Evolutionary conservation across 106 monocot genomes (phyloP).

Genomic region (Cymbidium sinense): DNA sequence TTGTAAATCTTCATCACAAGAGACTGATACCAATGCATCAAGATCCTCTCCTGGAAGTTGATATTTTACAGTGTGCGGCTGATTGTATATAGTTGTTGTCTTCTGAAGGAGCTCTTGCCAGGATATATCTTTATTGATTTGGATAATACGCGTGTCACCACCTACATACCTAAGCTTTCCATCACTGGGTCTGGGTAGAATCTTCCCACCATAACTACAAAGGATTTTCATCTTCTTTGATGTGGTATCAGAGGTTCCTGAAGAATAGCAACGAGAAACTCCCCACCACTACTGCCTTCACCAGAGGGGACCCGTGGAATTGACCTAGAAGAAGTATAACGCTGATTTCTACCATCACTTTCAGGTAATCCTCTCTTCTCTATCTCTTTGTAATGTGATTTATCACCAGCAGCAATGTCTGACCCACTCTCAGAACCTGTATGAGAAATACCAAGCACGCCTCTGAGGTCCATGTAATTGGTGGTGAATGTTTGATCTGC

Average conservation of each 20-base stretch:
- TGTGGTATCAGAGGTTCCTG: constrained; percentile 52
- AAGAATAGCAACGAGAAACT: constrained; percentile 39
- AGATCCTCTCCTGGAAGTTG: constrained; percentile 89
- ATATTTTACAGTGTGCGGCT: constrained; percentile 74
- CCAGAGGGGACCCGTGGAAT: constrained; percentile 25
- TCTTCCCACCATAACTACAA: constrained; percentile 85
- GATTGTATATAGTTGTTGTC: constrained; percentile 40
- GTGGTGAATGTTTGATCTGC: constrained; percentile 32
- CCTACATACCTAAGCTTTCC: constrained; percentile 93
- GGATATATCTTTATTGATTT: constrained; percentile 55
- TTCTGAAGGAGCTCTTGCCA: constrained; percentile 80
- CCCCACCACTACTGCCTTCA: constrained; percentile 43
- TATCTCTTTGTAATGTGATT: constrained; percentile 24
- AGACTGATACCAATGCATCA: constrained; percentile 87
- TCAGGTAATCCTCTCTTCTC: constrained; percentile 33
- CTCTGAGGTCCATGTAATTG: constrained; percentile 46
- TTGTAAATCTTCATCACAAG: constrained; percentile 83
- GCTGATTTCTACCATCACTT: constrained; percentile 28
- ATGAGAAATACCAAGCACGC: constrained; percentile 28
- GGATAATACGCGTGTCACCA: constrained; percentile 75
- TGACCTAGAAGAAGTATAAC: constrained; percentile 32
- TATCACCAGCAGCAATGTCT: constrained; percentile 28
- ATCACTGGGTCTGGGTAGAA: constrained; percentile 87
- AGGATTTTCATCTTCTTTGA: constrained; percentile 61
- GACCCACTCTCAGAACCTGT: constrained; percentile 41